Evolutionary conservation across 1,139 yeast species (phyloP).

Genomic region (Yamadazyma kanchanaburiensis): DNA sequence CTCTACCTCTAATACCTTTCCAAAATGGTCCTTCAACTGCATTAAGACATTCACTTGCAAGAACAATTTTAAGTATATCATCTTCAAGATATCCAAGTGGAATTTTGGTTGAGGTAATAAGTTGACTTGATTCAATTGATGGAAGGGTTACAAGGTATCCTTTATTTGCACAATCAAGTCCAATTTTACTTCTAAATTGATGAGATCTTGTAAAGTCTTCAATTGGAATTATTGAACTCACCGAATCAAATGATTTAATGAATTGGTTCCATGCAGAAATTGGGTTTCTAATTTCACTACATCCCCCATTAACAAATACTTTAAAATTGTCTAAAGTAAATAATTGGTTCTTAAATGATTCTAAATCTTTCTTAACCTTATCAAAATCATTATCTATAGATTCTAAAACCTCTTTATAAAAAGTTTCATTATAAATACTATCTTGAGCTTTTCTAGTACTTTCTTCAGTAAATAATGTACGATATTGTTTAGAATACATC

Average conservation of each 20-base stretch:
- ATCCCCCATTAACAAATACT: conserved; percentile 69
- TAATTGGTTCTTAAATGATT: conserved; percentile 52
- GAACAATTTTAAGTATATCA: conserved; percentile 68
- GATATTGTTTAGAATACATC: conserved; percentile 59
- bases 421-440: conserved; percentile 57
- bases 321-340: conserved; percentile 62
- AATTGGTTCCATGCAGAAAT: conserved; percentile 61
- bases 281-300: conserved; percentile 47
- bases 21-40: conserved; percentile 97
- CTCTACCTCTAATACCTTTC: conserved; percentile 95
- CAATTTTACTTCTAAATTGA: conserved; percentile 55
- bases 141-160: conserved; percentile 75
- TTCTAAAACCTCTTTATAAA: conserved; percentile 47
- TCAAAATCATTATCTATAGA: conserved; percentile 51
- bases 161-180: conserved; percentile 46
- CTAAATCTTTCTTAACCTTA: conserved; percentile 51
- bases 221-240: conserved; percentile 10
- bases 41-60: conserved; percentile 75
- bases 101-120: conserved; percentile 58
- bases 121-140: conserved; percentile 83
- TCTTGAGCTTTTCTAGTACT: conserved; percentile 71
- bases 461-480: conserved; percentile 50
- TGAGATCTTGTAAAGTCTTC: conserved; percentile 49
- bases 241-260: conserved; percentile 16
- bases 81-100: conserved; percentile 63